Conservation (phyloP, 192 early-diverging fungal species). For the Radiomyces spectabilis region DNA sequence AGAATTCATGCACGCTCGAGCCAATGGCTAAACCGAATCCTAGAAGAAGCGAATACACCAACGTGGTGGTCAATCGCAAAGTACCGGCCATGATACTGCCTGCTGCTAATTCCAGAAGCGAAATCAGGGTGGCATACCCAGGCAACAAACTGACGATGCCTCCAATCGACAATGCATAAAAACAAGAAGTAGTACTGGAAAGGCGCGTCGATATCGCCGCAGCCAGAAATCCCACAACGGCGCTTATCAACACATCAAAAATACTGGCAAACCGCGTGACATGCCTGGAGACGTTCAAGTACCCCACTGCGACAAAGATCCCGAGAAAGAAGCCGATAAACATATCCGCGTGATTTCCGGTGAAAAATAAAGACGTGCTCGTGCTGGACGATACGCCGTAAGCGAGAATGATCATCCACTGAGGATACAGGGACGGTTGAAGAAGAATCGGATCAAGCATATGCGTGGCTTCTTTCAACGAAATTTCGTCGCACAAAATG, state of each 20-base stretch:
- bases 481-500: constrained; percentile 8
- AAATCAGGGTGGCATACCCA: constrained; percentile 8
- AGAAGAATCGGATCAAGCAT: background rate
- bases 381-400: constrained; percentile 6
- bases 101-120: constrained; percentile 5
- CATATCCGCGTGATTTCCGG: constrained; percentile 4
- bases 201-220: background rate
- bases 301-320: background rate
- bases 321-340: constrained; percentile 1
- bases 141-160: constrained; percentile 12
- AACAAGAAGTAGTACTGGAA: background rate
- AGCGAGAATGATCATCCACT: constrained; percentile 6
- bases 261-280: constrained; percentile 10
- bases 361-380: constrained; percentile 9
- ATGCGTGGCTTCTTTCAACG: background rate
- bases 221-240: constrained; percentile 7
- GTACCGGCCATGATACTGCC: constrained; percentile 7
- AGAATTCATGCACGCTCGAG: constrained; percentile 3
- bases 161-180: constrained; percentile 14
- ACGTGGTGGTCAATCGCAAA: constrained; percentile 5
- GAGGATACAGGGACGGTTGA: background rate
- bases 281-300: background rate
- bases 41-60: constrained; percentile 10
- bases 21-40: constrained; percentile 16
- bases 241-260: constrained; percentile 10